Evolutionary conservation across 2,329 filamentous ascomycete species (phyloP).

Genomic region (Rugonectria rugulosa): DNA sequence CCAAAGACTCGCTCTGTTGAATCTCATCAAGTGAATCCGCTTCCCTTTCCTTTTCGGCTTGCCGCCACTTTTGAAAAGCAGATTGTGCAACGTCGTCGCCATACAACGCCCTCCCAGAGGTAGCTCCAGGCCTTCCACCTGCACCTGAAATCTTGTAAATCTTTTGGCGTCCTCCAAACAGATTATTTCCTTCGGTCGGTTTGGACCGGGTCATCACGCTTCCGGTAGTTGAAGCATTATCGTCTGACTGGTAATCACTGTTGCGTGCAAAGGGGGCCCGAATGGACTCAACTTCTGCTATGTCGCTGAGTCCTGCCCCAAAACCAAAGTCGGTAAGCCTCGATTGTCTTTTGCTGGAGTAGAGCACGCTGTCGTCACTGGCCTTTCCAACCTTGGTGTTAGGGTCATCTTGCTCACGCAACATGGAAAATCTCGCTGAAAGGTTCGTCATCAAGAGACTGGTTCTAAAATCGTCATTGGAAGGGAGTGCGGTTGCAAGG

Average conservation of each 20-base stretch:
- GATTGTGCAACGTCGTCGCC: slow-evolving; percentile 87
- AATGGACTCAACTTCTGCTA: slow-evolving; percentile 89
- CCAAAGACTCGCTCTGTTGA: slow-evolving; percentile 28
- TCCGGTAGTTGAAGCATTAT: slow-evolving; percentile 68
- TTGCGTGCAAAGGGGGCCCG: slow-evolving; percentile 67
- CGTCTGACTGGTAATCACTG: slow-evolving; percentile 75
- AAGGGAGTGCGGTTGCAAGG: slow-evolving; percentile 75
- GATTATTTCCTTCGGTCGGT: slow-evolving; percentile 85
- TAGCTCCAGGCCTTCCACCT: slow-evolving; percentile 54
- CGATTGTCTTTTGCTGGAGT: slow-evolving; percentile 77
- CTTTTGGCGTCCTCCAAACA: slow-evolving; percentile 96
- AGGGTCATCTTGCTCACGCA: slow-evolving; percentile 93
- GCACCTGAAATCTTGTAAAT: slow-evolving; percentile 82
- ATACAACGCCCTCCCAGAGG: slow-evolving; percentile 78
- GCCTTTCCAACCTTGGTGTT: slow-evolving; percentile 90
- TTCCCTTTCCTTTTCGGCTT: slow-evolving; percentile 62
- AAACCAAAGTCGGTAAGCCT: slow-evolving; percentile 75
- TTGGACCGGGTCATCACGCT: slow-evolving; percentile 87
- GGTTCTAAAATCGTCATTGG: slow-evolving; percentile 90
- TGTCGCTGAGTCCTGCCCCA: slow-evolving; percentile 73
- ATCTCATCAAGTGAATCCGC: slow-evolving; percentile 45
- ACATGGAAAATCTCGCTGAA: slow-evolving; percentile 95
- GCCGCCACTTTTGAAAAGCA: slow-evolving; percentile 80
- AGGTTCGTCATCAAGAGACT: slow-evolving; percentile 95
- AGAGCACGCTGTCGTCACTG: slow-evolving; percentile 91